Conservation (phyloP, 306 rosid genomes). For the Prunus fruticosa region DNA sequence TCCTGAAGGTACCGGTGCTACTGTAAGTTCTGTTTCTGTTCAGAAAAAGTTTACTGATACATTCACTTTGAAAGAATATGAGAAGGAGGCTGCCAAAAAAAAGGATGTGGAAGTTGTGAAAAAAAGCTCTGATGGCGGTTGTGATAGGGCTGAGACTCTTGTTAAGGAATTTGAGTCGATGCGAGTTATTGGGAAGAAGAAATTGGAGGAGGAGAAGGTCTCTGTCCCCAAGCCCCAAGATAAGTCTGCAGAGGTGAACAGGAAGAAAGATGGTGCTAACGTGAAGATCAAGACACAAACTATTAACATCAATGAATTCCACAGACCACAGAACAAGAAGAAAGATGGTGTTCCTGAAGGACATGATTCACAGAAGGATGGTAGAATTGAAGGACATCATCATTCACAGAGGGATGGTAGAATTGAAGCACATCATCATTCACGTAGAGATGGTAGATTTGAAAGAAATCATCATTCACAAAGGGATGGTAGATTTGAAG, state of each 20-base stretch:
- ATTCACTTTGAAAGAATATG: not conserved
- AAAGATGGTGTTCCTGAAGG: not conserved
- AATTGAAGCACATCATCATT: not conserved
- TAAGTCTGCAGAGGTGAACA: not conserved
- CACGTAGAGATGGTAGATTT: not conserved
- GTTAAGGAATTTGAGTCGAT: not conserved
- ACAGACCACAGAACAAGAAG: not conserved
- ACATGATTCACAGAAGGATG: not conserved
- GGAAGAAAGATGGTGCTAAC: not conserved
- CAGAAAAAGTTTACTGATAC: not conserved
- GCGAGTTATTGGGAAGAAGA: not conserved
- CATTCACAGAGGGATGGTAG: not conserved
- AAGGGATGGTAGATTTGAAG: not conserved
- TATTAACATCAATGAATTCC: not conserved
- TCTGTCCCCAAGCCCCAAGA: not conserved
- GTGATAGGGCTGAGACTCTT: not conserved
- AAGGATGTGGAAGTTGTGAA: not conserved
- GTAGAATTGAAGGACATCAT: not conserved
- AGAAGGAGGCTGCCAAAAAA: not conserved
- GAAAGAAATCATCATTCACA: no score
- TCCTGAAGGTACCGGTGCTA: not conserved
- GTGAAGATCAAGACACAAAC: not conserved
- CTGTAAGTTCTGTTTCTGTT: not conserved
- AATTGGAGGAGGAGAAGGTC: not conserved
- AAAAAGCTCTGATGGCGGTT: not conserved